Conservation (phyloP, 2,329 filamentous ascomycete genomes). For the Alternaria sp. region DNA sequence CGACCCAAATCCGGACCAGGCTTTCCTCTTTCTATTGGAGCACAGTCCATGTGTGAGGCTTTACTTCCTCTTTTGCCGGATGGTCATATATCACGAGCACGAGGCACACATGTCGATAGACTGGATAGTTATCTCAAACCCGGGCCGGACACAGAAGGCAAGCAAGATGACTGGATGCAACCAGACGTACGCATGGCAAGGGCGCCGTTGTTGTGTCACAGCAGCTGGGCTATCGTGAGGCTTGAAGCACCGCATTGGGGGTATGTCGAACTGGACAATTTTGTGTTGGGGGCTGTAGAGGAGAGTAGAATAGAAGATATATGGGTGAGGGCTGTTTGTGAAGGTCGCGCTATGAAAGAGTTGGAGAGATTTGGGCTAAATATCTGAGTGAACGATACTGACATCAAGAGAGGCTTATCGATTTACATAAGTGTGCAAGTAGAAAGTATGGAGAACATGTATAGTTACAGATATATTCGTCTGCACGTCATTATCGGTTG, state of each 20-base stretch:
- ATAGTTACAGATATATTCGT: background rate
- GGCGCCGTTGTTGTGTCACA: constrained; percentile 5
- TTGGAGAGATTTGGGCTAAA: background rate
- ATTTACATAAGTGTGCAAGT: background rate
- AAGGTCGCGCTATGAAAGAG: background rate
- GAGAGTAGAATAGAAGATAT: background rate
- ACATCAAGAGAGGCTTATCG: background rate
- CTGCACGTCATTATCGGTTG: background rate
- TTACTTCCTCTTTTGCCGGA: background rate
- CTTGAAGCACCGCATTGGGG: constrained; percentile 9
- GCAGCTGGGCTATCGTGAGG: background rate
- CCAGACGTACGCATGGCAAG: background rate
- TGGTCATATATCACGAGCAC: background rate
- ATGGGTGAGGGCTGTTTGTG: background rate
- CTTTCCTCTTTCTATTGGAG: background rate
- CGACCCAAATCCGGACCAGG: background rate
- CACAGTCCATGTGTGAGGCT: background rate
- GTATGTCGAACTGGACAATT: background rate
- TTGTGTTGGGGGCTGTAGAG: background rate
- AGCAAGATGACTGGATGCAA: background rate
- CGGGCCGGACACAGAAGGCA: background rate
- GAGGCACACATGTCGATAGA: background rate
- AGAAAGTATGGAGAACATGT: background rate
- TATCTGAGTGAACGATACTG: background rate
- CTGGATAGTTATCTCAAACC: background rate